phyloP scores from a whole-genome alignment of 108 stramenopile genomes.

The Aurantiochytrium sp. region DNA sequence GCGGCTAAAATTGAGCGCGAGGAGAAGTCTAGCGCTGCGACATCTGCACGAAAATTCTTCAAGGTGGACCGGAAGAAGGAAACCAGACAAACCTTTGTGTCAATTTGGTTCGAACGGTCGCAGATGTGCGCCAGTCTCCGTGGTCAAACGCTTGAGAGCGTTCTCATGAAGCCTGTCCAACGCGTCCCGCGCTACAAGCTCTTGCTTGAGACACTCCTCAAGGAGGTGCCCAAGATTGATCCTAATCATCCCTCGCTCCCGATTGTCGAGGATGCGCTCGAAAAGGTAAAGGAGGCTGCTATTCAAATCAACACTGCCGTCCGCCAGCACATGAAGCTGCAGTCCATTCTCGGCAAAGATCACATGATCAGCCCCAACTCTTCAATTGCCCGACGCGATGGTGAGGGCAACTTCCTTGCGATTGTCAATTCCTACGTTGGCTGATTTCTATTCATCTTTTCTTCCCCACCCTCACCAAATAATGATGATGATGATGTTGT shows the following conservation, averaged over 20 bases:
- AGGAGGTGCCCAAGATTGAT: conserved; percentile 10
- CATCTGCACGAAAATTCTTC: neutral
- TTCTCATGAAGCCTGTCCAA: neutral
- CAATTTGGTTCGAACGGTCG: neutral
- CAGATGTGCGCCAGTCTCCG: neutral
- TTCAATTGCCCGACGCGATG: neutral
- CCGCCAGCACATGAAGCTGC: neutral
- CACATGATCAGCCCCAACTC: conserved; percentile 14
- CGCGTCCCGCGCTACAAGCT: neutral
- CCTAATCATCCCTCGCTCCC: neutral
- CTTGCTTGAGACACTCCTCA: neutral
- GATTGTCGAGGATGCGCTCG: neutral
- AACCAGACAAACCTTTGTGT: neutral
- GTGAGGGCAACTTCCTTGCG: neutral
- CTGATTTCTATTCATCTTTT: neutral
- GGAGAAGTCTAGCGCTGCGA: neutral
- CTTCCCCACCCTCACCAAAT: too few species aligned
- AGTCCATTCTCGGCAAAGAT: neutral
- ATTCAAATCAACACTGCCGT: neutral
- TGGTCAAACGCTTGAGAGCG: neutral
- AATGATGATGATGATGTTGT: too few species aligned
- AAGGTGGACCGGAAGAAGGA: neutral
- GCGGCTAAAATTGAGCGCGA: neutral
- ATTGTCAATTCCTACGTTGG: neutral
- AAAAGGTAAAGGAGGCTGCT: neutral